These are phyloP conservation scores for Hibiscus trionum DNA, from an alignment of 345 rosid genomes.

Conservation along the genomic window DNA sequence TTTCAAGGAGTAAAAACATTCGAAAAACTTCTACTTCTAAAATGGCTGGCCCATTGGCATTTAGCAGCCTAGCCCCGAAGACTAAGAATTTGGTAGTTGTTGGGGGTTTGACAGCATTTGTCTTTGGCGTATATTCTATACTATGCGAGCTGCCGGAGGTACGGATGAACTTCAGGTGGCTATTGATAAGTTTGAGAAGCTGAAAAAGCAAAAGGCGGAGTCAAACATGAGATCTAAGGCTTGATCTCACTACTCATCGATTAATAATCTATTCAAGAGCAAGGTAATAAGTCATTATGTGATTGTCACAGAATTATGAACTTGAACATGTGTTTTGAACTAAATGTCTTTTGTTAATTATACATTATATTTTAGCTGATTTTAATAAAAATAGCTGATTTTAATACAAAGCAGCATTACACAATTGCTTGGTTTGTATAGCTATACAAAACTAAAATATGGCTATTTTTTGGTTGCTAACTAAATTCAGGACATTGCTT, in stretches of 20 bases:
- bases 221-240: neutral
- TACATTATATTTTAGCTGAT: neutral
- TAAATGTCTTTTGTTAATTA: neutral
- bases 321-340: neutral
- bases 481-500: neutral
- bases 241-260: neutral
- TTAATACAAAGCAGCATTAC: no score
- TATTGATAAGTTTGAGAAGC: conserved; percentile 72
- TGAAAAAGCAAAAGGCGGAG: conserved; percentile 30
- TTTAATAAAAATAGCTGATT: neutral
- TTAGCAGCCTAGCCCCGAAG: conserved; percentile 48
- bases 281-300: neutral
- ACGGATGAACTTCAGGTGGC: conserved; percentile 84
- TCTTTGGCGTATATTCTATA: conserved; percentile 87
- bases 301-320: neutral
- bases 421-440: no score
- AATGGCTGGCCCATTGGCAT: conserved; percentile 54
- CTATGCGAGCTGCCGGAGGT: conserved; percentile 92
- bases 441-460: neutral
- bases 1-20: neutral
- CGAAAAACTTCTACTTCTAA: neutral
- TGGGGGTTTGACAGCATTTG: conserved; percentile 66
- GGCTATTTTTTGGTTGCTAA: neutral
- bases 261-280: neutral
- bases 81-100: conserved; percentile 72